Percentiles rank a stretch among this genome's conserved stretches.
phyloP scores from a whole-genome alignment of 352 stramenopile species.

The Thalassiosira pacifica region DNA sequence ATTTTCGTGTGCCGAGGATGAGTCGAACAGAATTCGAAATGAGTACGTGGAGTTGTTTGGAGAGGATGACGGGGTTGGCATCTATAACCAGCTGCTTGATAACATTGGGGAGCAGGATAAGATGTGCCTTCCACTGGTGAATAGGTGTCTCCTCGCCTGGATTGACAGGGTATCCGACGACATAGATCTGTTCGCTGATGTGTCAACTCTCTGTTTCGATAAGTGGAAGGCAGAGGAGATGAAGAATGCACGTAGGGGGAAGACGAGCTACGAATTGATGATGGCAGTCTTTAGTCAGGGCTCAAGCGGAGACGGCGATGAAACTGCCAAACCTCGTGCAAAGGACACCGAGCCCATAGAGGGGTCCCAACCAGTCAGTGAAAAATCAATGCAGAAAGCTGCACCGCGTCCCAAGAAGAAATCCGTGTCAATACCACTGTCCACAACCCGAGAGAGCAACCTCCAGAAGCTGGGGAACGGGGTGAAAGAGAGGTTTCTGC shows the following conservation, averaged over 20 bases:
- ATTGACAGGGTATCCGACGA: neutral
- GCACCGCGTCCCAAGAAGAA: no score
- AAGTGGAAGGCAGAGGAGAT: neutral
- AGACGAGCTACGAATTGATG: neutral
- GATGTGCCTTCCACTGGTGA: neutral
- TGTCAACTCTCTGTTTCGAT: neutral
- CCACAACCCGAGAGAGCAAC: no score
- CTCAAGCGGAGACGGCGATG: no score
- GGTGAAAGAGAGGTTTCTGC: no score
- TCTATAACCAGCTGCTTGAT: neutral
- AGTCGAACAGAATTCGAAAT: neutral
- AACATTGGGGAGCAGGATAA: neutral
- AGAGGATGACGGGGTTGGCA: neutral
- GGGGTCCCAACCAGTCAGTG: no score
- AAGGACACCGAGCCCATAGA: no score
- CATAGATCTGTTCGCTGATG: neutral
- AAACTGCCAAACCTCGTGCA: no score
- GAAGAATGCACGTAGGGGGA: neutral
- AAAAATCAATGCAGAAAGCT: no score
- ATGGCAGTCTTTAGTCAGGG: neutral
- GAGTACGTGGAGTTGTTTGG: conserved; percentile 12
- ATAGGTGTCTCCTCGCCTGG: neutral
- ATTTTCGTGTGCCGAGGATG: neutral
- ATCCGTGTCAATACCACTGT: no score
- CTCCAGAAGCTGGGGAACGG: no score